Evolutionary conservation across 108 stramenopile species (phyloP).

Genomic region (Nannochloropsis granulata): DNA sequence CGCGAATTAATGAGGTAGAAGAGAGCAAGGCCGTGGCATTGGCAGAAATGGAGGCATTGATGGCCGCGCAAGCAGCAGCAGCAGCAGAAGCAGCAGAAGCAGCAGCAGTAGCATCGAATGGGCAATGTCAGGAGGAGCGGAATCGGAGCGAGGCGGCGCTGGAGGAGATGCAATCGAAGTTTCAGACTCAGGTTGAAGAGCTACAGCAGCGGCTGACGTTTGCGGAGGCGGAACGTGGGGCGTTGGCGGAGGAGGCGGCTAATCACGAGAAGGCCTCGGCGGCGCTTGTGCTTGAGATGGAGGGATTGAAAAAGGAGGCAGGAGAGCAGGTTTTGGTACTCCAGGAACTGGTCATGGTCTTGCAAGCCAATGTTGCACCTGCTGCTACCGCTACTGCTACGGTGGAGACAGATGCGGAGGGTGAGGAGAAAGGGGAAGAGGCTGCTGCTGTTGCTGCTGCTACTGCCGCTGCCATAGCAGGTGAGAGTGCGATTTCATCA

Average conservation of each 20-base stretch:
- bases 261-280: neutral
- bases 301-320: neutral
- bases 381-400: too few species aligned
- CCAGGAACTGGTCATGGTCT: neutral
- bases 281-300: neutral
- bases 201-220: neutral
- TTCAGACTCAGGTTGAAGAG: neutral
- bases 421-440: neutral
- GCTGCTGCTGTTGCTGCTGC: neutral
- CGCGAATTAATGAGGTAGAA: neutral
- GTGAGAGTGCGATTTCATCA: neutral
- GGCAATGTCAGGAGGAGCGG: neutral
- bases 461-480: too few species aligned
- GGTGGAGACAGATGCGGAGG: neutral
- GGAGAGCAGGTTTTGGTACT: neutral
- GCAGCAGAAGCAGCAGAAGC: neutral
- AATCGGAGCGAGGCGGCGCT: neutral
- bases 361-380: neutral
- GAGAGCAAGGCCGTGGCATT: neutral
- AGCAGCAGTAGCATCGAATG: neutral
- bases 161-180: neutral
- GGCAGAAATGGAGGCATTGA: neutral
- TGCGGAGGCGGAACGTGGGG: neutral
- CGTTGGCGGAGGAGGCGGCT: neutral
- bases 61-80: neutral